Base-by-base conservation (phyloP, 495 filamentous ascomycete species). In the Trichoderma gamsii region DNA sequence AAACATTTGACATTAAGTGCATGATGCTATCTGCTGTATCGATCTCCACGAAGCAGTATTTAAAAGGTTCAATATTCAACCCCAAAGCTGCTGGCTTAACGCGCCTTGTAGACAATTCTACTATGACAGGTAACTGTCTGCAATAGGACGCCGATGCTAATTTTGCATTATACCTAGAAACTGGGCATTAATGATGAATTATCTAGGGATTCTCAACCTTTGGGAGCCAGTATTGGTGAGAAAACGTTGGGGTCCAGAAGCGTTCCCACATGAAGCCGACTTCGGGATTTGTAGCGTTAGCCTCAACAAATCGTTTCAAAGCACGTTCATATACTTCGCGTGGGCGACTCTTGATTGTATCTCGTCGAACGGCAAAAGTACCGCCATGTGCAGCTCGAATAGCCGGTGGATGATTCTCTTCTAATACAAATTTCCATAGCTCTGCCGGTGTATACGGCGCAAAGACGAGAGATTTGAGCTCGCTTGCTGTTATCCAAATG, bases 251-350 rank as follows among this genome's bases (percentile, higher is more conserved):
- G 2, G 56, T 61, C 56, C 56, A 61, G 56, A 61, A 61, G 4
- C 56, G 56, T 32, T 61, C 56, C 56, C 56, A 61, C 56, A 61
- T 61, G 56, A 61, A 61, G 11, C 56, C 56, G 2, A 61, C 25
- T 32, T 61, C 56, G 13, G 56, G 56, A 32, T 61, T 61, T 15
- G 56, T 32, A 4, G 13, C 25, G 13, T 61, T 61, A 25, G 56
- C 56, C 29, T 61, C 56, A 6, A 32, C 25, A 61, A 61, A 61
- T 18, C 12, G 27, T 18, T 61, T 0, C 16, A 61, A 16, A 0
- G 56, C 56, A 16, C 27, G 27, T 35, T 61, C 56, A 32, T 61
- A 61, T 35, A 32, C 56, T 61, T 61, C 56, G 35, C 23, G 56
- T 11, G 56, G 56, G 12, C 29, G 56, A 21, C 25, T 61, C 5